Evolutionary conservation across 2,329 filamentous ascomycete genomes (phyloP), one percentile per base, ranked within the genome.

Genomic region (Ophiostoma ips): DNA sequence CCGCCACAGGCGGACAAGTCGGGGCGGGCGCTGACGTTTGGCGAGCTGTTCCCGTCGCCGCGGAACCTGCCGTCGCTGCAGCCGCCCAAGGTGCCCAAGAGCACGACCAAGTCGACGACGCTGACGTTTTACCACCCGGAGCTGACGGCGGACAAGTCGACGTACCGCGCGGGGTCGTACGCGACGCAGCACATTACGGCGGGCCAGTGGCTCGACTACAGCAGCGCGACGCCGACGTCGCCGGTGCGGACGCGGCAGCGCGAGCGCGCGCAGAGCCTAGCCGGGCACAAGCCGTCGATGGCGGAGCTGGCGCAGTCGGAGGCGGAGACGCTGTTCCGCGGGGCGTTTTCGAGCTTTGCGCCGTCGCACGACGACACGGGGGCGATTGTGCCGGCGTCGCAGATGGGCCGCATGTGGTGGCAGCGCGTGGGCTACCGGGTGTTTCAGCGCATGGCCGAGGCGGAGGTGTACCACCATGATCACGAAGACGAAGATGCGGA

Each of bases 301-400:
- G 66, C 67, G 1, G 77, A 81, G 55, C 60, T 76, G 1, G 72
- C 84, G 59, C 69, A 77, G 57, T 75, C 77, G 3, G 83, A 83
- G 61, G 77, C 87, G 65, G 84, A 89, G 57, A 74, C 81, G 0
- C 67, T 89, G 10, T 90, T 89, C 60, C 75, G 83, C 30, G 79
- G 82, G 50, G 84, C 81, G 1, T 90, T 88, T 62, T 87, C 83
- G 0, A 84, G 82, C 59, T 90, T 89, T 62, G 85, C 85, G 6
- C 85, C 85, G 0, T 79, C 76, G 48, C 81, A 77, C 57, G 85
- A 90, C 62, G 81, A 89, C 60, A 75, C 83, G 3, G 77, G 74
- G 12, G 82, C 85, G 6, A 71, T 88, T 51, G 70, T 87, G 3
- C 77, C 85, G 0, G 78, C 81, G 2, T 77, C 77, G 33, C 72